Percentiles rank a stretch among this genome's conserved stretches.
Evolutionary conservation across 768 basidiomycete species (phyloP).

Genomic region (Galerina sulciceps): DNA sequence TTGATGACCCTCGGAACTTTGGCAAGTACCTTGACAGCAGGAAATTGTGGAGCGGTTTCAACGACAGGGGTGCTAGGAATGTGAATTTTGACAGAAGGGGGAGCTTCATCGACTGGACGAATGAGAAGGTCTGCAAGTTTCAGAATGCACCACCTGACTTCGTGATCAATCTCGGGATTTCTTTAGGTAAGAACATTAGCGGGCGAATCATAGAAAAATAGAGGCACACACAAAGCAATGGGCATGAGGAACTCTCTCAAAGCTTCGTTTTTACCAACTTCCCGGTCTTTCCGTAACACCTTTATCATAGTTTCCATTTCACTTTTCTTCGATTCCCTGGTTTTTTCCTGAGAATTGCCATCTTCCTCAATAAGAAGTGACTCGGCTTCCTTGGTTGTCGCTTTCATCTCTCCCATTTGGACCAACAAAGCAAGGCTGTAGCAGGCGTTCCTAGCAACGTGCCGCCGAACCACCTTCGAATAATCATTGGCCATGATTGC

Average conservation of each 20-base stretch:
- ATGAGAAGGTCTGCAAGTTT: conserved; percentile 92
- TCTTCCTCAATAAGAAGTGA: conserved; percentile 87
- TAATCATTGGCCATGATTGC: conserved; percentile 86
- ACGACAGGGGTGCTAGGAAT: conserved; percentile 72
- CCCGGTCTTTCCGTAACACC: conserved; percentile 84
- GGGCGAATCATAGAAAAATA: conserved; percentile 15
- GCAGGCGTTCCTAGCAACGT: conserved; percentile 85
- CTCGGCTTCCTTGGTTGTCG: conserved; percentile 72
- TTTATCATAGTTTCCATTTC: conserved; percentile 87
- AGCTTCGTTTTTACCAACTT: conserved; percentile 79
- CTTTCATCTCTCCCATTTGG: conserved; percentile 90
- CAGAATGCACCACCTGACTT: conserved; percentile 89
- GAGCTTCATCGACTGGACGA: conserved; percentile 78
- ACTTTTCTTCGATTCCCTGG: conserved; percentile 78
- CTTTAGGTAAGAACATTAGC: conserved; percentile 40
- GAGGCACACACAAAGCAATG: conserved; percentile 66
- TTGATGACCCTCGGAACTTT: conserved; percentile 47
- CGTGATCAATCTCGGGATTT: conserved; percentile 77
- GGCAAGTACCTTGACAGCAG: conserved; percentile 50
- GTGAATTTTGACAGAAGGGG: conserved; percentile 87
- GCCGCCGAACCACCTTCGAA: conserved; percentile 80
- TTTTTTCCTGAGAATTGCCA: conserved; percentile 69
- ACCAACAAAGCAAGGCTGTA: conserved; percentile 86
- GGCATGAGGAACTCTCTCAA: conserved; percentile 83
- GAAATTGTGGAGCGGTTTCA: conserved; percentile 62